Evolutionary conservation across 108 stramenopile species (phyloP).

Genomic region (Skeletonema grethae): DNA sequence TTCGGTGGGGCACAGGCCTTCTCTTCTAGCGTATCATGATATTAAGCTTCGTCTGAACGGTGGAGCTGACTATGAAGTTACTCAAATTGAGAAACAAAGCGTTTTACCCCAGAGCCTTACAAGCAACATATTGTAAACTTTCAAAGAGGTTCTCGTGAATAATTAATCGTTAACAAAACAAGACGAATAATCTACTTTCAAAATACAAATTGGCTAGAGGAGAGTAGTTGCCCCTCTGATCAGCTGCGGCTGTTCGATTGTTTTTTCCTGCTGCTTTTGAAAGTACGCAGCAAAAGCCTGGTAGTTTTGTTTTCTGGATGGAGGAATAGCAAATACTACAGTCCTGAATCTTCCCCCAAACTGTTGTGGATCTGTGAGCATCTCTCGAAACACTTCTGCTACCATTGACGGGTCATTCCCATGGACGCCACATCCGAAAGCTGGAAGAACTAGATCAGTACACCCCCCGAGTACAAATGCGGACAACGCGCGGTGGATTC

Average conservation of each 20-base stretch:
- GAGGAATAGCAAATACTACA: slow-evolving; percentile 61
- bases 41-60: slow-evolving; percentile 68
- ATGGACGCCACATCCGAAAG: slow-evolving; percentile 68
- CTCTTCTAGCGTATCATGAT: slow-evolving; percentile 86
- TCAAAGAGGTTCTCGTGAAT: background rate
- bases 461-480: slow-evolving; percentile 53
- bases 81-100: slow-evolving; percentile 28
- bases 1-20: slow-evolving; percentile 94
- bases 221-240: slow-evolving; percentile 8
- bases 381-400: slow-evolving; percentile 50
- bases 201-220: background rate
- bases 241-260: background rate
- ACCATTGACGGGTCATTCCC: slow-evolving; percentile 63
- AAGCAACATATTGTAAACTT: background rate
- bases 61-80: slow-evolving; percentile 39
- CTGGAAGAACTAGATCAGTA: slow-evolving; percentile 60
- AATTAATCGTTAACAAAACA: background rate
- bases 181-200: background rate
- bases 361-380: slow-evolving; percentile 45
- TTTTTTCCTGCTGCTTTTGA: slow-evolving; percentile 28
- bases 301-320: slow-evolving; percentile 54
- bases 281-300: slow-evolving; percentile 54
- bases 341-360: slow-evolving; percentile 49
- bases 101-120: slow-evolving; percentile 1
- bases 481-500: slow-evolving; percentile 48